Evolutionary conservation across 352 stramenopile genomes (phyloP), one percentile per base, ranked within the genome.

Genomic region (Phytophthora cactorum): DNA sequence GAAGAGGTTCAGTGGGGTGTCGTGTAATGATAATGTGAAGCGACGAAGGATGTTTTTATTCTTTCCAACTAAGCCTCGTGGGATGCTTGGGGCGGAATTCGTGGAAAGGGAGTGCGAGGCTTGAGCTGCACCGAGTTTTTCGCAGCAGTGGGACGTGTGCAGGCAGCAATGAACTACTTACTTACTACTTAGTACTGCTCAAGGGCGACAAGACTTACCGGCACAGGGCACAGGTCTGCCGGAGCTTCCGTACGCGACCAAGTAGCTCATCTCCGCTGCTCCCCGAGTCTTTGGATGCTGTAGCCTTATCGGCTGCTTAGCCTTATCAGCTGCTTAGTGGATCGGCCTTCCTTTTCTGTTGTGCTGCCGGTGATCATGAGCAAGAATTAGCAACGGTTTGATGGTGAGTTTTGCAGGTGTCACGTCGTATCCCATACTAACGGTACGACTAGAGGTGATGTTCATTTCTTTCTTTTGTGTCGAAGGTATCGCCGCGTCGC

Each of bases 1-100:
- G 50, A 43, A 47, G 52, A 69, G 45, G 62, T 63, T 75, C 62
- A 32, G 82, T 91, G 17, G 17, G 17, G 17, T 22, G 36, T 58
- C 46, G 46, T 50, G 31, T 63, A 73, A 59, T 36, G 52, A 58
- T 68, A 72, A 72, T 68, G 59, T 52, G 45, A 68, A 62, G 57
- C 64, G 56, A 58, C 50, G 44, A 63, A 25, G 50, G 32, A 22
- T 22, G 17, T 38, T 32, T 34, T 63, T 49, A 22, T 22, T 22
- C 17, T 22, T 22, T 22, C 17, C 17, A 22, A 22, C 17, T 22
- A 22, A 22, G 46, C 22, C 34, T 62, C 7, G 31, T 32, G 17
- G 17, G 17, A 22, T 54, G 59, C 49, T 49, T 22, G 51, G 11
- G 7, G 44, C 39, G 39, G 41, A 28, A 51, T 51, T 22, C 6